phyloP scores from a whole-genome alignment of 495 filamentous ascomycete genomes.

The Annulohypoxylon nitens region DNA sequence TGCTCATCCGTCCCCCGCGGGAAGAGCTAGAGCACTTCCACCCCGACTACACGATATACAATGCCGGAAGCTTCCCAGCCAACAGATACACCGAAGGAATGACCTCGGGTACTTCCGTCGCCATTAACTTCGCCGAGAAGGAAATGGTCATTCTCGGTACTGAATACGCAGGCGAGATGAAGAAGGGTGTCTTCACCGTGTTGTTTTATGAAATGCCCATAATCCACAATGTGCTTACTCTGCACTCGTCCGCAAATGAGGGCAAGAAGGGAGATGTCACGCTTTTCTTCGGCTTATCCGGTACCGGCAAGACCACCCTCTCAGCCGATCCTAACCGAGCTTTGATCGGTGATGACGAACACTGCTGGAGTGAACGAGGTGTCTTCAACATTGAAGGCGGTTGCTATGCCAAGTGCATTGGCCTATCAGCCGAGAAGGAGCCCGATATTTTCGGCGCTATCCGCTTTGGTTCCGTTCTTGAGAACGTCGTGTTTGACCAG shows the following conservation, averaged over 20 bases:
- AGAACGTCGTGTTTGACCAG: slow-evolving; percentile 98
- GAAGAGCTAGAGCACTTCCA: slow-evolving; percentile 97
- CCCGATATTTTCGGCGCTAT: slow-evolving; percentile 98
- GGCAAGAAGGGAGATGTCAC: slow-evolving; percentile 91
- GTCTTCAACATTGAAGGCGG: slow-evolving; percentile 99
- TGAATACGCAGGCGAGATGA: slow-evolving; percentile 99
- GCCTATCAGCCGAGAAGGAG: slow-evolving; percentile 97
- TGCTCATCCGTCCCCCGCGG: slow-evolving; percentile 93
- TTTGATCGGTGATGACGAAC: slow-evolving; percentile 98
- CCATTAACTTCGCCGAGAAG: slow-evolving; percentile 88
- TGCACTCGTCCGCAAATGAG: slow-evolving; percentile 95
- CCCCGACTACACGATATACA: slow-evolving; percentile 99
- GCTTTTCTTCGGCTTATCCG: slow-evolving; percentile 98
- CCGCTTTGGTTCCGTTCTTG: slow-evolving; percentile 94
- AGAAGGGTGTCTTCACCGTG: slow-evolving; percentile 99
- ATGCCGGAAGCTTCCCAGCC: slow-evolving; percentile 97
- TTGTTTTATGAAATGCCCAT: slow-evolving; percentile 99
- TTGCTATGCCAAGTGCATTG: slow-evolving; percentile 99
- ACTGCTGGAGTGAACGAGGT: slow-evolving; percentile 97
- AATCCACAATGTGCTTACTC: slow-evolving; percentile 97
- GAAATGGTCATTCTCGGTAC: slow-evolving; percentile 98
- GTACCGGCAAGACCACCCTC: slow-evolving; percentile 98
- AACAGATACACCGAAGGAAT: slow-evolving; percentile 98
- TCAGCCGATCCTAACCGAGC: slow-evolving; percentile 97
- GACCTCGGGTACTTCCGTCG: slow-evolving; percentile 87